Conservation (phyloP, 2,329 filamentous ascomycete genomes). For the Fusarium armeniacum region DNA sequence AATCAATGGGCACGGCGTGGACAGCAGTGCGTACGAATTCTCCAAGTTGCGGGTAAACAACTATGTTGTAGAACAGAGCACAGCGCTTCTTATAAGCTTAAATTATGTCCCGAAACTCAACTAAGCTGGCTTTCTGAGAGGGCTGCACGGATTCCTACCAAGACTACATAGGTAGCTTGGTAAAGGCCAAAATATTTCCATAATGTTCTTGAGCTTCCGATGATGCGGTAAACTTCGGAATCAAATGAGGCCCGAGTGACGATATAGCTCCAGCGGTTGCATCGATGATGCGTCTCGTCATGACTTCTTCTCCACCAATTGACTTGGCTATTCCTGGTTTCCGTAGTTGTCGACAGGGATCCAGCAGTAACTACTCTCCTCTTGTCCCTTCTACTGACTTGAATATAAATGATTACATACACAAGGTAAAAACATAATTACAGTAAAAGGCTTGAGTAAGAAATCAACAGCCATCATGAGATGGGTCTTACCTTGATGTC, state of each 20-base stretch:
- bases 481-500: constrained; percentile 7
- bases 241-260: constrained; percentile 16
- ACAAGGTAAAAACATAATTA: neutral
- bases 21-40: neutral
- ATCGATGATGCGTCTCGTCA: constrained; percentile 17
- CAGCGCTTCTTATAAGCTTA: neutral
- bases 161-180: neutral
- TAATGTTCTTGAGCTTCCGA: neutral
- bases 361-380: neutral
- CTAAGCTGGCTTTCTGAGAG: neutral
- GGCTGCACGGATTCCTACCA: neutral
- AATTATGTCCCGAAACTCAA: neutral
- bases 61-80: neutral
- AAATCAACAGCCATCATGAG: neutral
- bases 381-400: neutral
- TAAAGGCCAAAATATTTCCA: neutral
- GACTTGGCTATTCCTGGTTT: neutral
- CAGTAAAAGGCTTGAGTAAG: too few relatives aligned
- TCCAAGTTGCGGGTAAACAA: neutral
- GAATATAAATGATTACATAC: neutral
- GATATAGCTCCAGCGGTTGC: constrained; percentile 10
- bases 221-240: constrained; percentile 26
- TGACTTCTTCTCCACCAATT: constrained; percentile 2
- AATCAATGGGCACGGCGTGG: neutral
- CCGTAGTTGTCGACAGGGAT: constrained; percentile 12